phyloP scores from a whole-genome alignment of 2,329 filamentous ascomycete genomes.

The Huntiella bhutanensis region DNA sequence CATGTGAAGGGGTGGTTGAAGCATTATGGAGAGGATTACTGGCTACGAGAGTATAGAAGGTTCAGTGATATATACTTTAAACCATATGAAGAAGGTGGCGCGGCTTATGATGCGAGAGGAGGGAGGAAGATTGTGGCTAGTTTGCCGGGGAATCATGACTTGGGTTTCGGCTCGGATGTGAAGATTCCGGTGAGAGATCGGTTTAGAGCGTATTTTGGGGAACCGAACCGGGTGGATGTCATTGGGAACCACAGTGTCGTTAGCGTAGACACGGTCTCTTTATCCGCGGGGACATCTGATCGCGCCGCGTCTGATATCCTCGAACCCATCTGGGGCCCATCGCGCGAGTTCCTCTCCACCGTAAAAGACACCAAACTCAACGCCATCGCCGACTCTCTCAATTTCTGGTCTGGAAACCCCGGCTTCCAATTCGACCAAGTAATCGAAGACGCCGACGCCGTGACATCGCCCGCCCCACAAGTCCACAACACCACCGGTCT shows the following conservation, averaged over 20 bases:
- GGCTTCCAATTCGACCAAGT: conserved; percentile 24
- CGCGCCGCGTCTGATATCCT: conserved; percentile 33
- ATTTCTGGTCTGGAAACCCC: conserved; percentile 37
- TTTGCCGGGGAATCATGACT: conserved; percentile 83
- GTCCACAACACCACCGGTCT: conserved; percentile 24
- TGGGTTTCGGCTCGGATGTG: conserved; percentile 76
- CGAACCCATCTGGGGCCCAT: conserved; percentile 52
- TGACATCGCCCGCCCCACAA: not conserved
- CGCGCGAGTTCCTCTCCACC: conserved; percentile 54
- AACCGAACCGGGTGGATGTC: conserved; percentile 77
- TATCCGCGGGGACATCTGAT: conserved; percentile 50
- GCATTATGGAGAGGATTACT: conserved; percentile 63
- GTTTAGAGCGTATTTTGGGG: conserved; percentile 77
- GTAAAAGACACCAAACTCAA: conserved; percentile 47
- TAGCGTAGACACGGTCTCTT: conserved; percentile 70
- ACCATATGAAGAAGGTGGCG: conserved; percentile 28
- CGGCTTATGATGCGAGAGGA: conserved; percentile 37
- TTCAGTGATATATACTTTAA: conserved; percentile 70
- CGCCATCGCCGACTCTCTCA: conserved; percentile 50
- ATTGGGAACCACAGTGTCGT: conserved; percentile 93
- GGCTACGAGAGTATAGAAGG: conserved; percentile 69
- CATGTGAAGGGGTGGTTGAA: conserved; percentile 48
- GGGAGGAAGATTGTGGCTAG: conserved; percentile 66
- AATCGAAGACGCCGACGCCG: conserved; percentile 10
- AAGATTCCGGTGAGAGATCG: conserved; percentile 62